A percentile compares a stretch with the other conserved stretches of the same genome.
These are phyloP conservation scores for Terana coerulea DNA, from an alignment of 768 basidiomycete genomes.

Conservation along the genomic window DNA sequence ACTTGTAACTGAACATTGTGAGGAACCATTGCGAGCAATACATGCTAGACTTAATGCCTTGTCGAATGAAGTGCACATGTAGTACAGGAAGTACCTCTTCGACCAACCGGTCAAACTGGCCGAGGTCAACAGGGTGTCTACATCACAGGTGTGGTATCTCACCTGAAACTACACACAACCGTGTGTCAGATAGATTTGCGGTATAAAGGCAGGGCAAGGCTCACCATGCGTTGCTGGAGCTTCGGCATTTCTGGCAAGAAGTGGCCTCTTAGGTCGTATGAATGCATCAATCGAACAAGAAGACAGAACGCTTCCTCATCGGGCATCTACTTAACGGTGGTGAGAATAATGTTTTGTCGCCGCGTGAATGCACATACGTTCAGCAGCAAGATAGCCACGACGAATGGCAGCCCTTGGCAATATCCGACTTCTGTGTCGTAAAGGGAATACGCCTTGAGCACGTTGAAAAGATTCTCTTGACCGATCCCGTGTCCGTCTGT, in stretches of 20 bases:
- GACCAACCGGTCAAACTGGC: constrained; percentile 86
- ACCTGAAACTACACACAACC: constrained; percentile 53
- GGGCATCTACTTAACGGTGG: constrained; percentile 70
- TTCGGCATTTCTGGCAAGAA: constrained; percentile 99
- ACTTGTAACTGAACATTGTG: constrained; percentile 95
- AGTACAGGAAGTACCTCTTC: constrained; percentile 92
- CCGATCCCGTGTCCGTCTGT: constrained; percentile 92
- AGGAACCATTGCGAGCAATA: constrained; percentile 99
- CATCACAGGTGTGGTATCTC: constrained; percentile 14
- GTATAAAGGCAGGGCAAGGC: constrained; percentile 22
- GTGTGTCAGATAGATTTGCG: neutral
- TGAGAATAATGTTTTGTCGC: neutral
- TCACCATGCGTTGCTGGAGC: constrained; percentile 83
- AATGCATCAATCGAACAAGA: constrained; percentile 91
- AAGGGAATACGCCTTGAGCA: constrained; percentile 96
- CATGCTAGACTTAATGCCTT: constrained; percentile 97
- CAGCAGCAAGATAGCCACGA: constrained; percentile 88
- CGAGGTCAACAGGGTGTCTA: constrained; percentile 3
- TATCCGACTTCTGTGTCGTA: constrained; percentile 95
- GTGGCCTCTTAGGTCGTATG: constrained; percentile 93
- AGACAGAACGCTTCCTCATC: constrained; percentile 99
- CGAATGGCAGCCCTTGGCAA: constrained; percentile 95
- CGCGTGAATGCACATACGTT: constrained; percentile 54
- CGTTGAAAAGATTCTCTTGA: constrained; percentile 96
- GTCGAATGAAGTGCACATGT: constrained; percentile 88